Evolutionary conservation across 306 rosid species (phyloP).

Genomic region (Rosa multiflora): DNA sequence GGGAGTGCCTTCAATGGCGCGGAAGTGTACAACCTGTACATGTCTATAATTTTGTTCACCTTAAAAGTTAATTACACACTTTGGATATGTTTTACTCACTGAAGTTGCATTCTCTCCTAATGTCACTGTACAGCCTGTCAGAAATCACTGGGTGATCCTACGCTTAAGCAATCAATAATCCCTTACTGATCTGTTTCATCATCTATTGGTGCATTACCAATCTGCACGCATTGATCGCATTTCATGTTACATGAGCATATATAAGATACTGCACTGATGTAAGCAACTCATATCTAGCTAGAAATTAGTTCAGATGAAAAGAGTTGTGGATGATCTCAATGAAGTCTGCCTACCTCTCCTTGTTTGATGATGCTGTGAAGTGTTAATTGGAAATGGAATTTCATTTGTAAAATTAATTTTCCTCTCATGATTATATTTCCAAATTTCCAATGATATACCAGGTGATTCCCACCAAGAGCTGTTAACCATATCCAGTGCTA

Average conservation of each 20-base stretch:
- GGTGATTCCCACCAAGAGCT: too few species aligned
- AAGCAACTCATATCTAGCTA: background rate
- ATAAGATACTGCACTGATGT: background rate
- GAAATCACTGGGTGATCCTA: constrained; percentile 57
- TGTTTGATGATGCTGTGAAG: too few species aligned
- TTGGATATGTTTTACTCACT: background rate
- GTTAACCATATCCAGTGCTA: too few species aligned
- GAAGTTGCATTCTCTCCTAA: constrained; percentile 42
- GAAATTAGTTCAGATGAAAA: too few species aligned
- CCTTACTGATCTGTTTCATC: constrained; percentile 44
- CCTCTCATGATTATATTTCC: too few species aligned
- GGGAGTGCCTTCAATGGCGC: constrained; percentile 17
- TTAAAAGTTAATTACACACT: constrained; percentile 15
- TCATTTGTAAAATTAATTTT: too few species aligned
- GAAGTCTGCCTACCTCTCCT: too few species aligned
- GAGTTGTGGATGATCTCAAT: too few species aligned
- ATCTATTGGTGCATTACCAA: constrained; percentile 46
- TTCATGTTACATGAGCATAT: background rate
- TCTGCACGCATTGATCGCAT: constrained; percentile 17
- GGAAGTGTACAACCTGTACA: constrained; percentile 40
- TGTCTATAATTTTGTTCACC: constrained; percentile 35
- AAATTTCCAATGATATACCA: too few species aligned
- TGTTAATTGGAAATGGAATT: too few species aligned
- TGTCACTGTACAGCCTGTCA: constrained; percentile 30
- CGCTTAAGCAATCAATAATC: constrained; percentile 44